Evolutionary conservation across 208 protist species (phyloP), one percentile per base, ranked within the genome.

Genomic region (Zelonia costaricensis): DNA sequence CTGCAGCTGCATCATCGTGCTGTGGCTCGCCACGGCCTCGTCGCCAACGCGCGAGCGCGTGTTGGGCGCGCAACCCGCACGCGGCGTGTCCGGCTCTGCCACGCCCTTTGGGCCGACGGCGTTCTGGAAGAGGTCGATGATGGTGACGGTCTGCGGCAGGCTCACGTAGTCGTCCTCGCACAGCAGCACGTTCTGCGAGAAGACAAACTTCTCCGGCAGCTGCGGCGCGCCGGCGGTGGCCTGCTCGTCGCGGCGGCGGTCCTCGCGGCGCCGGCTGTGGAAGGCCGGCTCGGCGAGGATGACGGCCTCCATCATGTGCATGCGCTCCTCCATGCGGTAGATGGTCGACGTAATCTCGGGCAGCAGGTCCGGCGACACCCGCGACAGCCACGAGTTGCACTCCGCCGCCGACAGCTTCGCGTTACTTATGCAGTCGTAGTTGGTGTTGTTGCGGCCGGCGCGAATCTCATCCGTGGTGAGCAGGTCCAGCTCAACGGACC

Each of bases 391-490:
- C 47, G 74, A 65, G 45, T 77, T 89, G 65, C 93, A 94, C 73
- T 97, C 88, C 10, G 62, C 20, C 25, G 80, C 25, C 3, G 86
- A 84, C 31, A 94, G 68, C 64, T 89, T 91, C 4, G 88, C 85
- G 48, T 97, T 97, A 66, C 86, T 94, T 66, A 97, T 88, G 74
- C 91, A 97, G 70, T 97, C 91, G 73, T 95, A 95, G 68, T 95
- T 95, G 39, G 90, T 95, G 69, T 91, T 89, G 78, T 88, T 92
- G 36, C 84, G 78, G 7, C 78, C 84, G 0, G 76, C 75, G n/a
- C 81, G 71, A 22, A 88, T 90, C 48, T 94, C 85, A 36, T 94
- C 87, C 2, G 74, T 76, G 10, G 88, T 95, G 30, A 94, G 60
- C 10, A 97, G 80, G 62, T 97, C 91, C 7, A 97, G 75, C 65